Evolutionary conservation across 2,329 filamentous ascomycete species (phyloP).

Genomic region (Arthrobotrys pseudoclavata): DNA sequence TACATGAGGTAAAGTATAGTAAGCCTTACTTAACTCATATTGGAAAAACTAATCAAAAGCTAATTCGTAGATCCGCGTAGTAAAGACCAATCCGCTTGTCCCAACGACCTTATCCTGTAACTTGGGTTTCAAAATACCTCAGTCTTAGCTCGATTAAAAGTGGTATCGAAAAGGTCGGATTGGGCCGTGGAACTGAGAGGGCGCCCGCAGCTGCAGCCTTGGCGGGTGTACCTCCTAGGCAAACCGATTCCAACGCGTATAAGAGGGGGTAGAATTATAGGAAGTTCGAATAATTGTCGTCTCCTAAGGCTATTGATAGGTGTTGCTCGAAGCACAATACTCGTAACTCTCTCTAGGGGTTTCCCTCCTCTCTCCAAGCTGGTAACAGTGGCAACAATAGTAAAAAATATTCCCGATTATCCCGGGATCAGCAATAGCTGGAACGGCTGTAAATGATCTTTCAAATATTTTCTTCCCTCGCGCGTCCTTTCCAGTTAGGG

Average conservation of each 20-base stretch:
- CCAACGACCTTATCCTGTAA: constrained; percentile 1
- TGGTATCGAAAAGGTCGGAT: constrained; percentile 8
- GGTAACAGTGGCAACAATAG: not conserved
- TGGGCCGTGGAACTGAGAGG: constrained; percentile 4
- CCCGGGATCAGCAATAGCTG: not conserved
- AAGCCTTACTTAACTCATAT: constrained; percentile 2
- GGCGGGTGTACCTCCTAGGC: not conserved
- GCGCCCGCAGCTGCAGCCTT: not conserved
- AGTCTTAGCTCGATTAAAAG: not conserved
- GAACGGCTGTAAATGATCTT: constrained; percentile 1
- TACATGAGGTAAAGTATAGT: not conserved
- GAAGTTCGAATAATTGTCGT: not conserved
- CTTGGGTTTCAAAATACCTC: constrained; percentile 6
- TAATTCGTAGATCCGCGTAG: constrained; percentile 10
- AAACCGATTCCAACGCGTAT: not conserved
- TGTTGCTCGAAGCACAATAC: not conserved
- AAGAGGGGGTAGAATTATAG: not conserved
- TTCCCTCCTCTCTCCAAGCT: not conserved
- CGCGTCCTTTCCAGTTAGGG: constrained; percentile 17
- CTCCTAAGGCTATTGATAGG: not conserved
- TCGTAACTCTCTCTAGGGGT: not conserved
- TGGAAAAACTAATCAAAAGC: constrained; percentile 3
- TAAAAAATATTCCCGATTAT: not conserved
- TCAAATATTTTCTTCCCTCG: constrained; percentile 10
- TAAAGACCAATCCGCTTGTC: constrained; percentile 22